Conservation (phyloP, 345 rosid species). For the Euphorbia lathyris region DNA sequence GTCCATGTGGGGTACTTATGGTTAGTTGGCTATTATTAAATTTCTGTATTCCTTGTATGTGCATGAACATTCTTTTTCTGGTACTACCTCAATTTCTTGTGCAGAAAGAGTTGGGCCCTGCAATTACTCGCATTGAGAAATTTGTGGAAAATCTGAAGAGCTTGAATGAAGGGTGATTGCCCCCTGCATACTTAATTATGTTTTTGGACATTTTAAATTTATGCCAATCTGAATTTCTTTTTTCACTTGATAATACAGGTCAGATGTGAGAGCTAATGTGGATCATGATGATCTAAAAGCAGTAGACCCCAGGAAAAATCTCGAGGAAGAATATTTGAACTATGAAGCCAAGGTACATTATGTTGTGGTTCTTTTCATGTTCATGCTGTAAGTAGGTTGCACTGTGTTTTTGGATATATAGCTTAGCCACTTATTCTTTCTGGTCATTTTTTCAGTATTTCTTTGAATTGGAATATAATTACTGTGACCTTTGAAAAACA, state of each 20-base stretch:
- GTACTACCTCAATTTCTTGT: conserved; percentile 14
- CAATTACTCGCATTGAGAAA: conserved; percentile 60
- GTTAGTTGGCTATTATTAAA: not conserved
- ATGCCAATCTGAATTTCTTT: conserved; percentile 16
- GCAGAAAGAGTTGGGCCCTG: conserved; percentile 83
- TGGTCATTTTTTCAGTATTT: too few species aligned
- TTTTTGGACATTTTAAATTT: conserved; percentile 7
- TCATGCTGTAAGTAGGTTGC: not conserved
- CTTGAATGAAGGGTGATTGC: conserved; percentile 57
- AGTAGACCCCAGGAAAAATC: conserved; percentile 67
- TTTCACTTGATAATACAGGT: conserved; percentile 42
- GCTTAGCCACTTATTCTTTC: not conserved
- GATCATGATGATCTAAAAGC: conserved; percentile 48
- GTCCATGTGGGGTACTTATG: not conserved
- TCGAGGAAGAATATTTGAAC: conserved; percentile 87
- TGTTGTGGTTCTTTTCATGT: conserved; percentile 1
- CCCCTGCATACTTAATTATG: not conserved
- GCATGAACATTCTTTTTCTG: not conserved
- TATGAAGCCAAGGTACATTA: conserved; percentile 76
- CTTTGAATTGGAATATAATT: too few species aligned
- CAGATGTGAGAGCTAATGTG: conserved; percentile 39
- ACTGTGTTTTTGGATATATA: not conserved
- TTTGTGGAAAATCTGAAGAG: conserved; percentile 87
- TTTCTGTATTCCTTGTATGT: not conserved
- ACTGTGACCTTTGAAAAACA: too few species aligned